A percentile compares a stretch with the other conserved stretches of the same genome.
Conservation (phyloP, 208 protist genomes). For the Leishmania aethiopica region DNA sequence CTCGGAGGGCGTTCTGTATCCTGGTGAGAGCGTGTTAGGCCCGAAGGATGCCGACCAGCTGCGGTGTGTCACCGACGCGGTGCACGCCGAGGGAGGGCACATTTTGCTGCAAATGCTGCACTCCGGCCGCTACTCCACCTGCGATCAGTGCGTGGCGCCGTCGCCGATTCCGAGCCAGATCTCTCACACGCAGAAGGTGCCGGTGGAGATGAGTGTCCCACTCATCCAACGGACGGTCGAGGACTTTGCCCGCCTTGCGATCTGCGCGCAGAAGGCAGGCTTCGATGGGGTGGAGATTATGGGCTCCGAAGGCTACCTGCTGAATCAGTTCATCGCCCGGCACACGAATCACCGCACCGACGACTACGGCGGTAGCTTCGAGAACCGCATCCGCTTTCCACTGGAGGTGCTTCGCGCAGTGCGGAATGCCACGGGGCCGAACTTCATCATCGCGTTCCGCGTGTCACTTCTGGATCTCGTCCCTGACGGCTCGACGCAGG, state of each 20-base stretch:
- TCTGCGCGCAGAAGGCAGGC: slow-evolving; percentile 89
- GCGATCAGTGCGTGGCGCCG: slow-evolving; percentile 51
- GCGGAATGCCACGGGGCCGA: slow-evolving; percentile 38
- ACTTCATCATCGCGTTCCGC: slow-evolving; percentile 92
- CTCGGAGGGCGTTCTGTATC: slow-evolving; percentile 74
- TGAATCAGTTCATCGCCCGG: slow-evolving; percentile 93
- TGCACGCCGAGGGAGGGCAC: slow-evolving; percentile 86
- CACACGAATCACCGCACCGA: slow-evolving; percentile 91
- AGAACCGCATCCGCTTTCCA: slow-evolving; percentile 84
- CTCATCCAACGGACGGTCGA: slow-evolving; percentile 83
- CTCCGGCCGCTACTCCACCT: slow-evolving; percentile 76
- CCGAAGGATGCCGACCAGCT: slow-evolving; percentile 65
- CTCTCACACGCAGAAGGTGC: slow-evolving; percentile 53
- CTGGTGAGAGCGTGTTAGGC: slow-evolving; percentile 68
- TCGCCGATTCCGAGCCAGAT: slow-evolving; percentile 64
- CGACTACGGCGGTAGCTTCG: slow-evolving; percentile 76
- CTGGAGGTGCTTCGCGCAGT: slow-evolving; percentile 85
- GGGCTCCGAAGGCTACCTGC: slow-evolving; percentile 92
- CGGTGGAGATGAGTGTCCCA: slow-evolving; percentile 59
- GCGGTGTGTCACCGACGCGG: slow-evolving; percentile 77
- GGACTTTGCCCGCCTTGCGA: slow-evolving; percentile 80
- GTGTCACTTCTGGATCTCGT: slow-evolving; percentile 94
- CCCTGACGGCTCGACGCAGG: slow-evolving; percentile 78
- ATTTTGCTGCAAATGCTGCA: slow-evolving; percentile 95
- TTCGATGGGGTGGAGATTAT: slow-evolving; percentile 97